Percentiles rank a stretch among this genome's conserved stretches.
These are phyloP conservation scores for Borealophlyctis nickersoniae DNA, from an alignment of 192 early-diverging fungal species.

Conservation along the genomic window DNA sequence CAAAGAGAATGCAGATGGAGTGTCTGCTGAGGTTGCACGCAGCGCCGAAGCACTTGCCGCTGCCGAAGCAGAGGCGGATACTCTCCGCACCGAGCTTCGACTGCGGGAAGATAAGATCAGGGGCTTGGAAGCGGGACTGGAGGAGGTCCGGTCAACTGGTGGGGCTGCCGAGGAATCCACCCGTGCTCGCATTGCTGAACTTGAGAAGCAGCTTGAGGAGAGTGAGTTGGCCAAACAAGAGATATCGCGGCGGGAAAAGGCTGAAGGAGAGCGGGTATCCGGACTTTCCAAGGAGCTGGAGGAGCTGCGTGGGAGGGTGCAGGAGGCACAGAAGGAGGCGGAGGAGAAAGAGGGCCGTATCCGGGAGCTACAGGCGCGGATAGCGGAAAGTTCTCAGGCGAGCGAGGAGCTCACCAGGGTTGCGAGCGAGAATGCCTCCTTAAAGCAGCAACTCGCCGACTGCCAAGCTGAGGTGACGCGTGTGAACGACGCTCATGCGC, in stretches of 20 bases:
- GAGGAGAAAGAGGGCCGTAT: slow-evolving; percentile 16
- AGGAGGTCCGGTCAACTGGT: neutral
- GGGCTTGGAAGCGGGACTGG: slow-evolving; percentile 18
- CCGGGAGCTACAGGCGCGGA: neutral
- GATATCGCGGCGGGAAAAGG: neutral
- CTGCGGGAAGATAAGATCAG: slow-evolving; percentile 4
- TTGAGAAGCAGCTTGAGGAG: neutral
- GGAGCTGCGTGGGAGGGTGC: neutral
- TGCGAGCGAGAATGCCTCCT: slow-evolving; percentile 1
- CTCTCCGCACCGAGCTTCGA: too few relatives aligned
- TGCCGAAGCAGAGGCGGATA: neutral
- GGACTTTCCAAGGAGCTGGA: neutral
- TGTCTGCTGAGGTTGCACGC: neutral
- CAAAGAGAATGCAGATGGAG: too few relatives aligned
- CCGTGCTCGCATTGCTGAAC: slow-evolving; percentile 1
- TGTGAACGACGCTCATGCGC: slow-evolving; percentile 1
- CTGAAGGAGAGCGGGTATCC: neutral
- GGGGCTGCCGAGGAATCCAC: neutral
- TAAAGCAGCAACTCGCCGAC: slow-evolving; percentile 12
- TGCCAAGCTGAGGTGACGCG: neutral
- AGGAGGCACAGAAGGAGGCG: slow-evolving; percentile 46
- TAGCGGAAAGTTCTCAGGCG: neutral
- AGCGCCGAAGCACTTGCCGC: neutral
- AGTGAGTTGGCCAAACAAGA: neutral
- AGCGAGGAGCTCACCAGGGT: neutral